Evolutionary conservation across 2,329 filamentous ascomycete species (phyloP), one percentile per base, ranked within the genome.

Genomic region (Stenocarpella maydis): DNA sequence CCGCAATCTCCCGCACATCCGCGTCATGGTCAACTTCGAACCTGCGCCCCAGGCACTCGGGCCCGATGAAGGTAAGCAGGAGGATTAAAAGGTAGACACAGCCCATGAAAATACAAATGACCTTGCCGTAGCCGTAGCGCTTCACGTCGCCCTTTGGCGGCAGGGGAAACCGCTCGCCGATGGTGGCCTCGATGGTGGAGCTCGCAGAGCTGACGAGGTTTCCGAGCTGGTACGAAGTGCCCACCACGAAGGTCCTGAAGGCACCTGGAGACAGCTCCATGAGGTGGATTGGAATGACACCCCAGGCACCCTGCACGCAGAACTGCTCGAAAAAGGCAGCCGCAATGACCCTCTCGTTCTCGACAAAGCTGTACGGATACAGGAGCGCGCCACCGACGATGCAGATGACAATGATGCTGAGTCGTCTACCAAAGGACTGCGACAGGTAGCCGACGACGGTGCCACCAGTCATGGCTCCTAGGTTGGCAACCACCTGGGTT

Each of bases 71-170:
- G 0, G 90, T 90, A 67, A 93, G 76, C 7, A 88, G 1, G 45
- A 90, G 84, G n/a, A 87, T 82, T 70, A 88, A 90, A 31, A 76
- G 85, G 74, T 87, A 97, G 1, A 97, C 93, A 74, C 91, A 94
- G 1, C 86, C 94, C 92, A 97, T 94, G 80, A 97, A 97, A 76
- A 97, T 96, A 76, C 91, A 93, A 72, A 97, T 95, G 12, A 97
- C 93, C 74, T 90, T 90, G 47, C 93, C 93, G 74, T 97, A 97
- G 70, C 93, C 82, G 78, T 91, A 93, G 3, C 91, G 83, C 55
- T 80, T 78, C 39, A 80, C 78, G 0, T 82, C 84, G 1, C 80
- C 77, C 21, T 84, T 86, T 0, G 87, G 82, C 0, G 89, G 84
- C 3, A 97, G 84, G 0, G 92, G 92, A 78, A 93, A 96, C 1